These are phyloP conservation scores for Peniophora sp. DNA, from an alignment of 1,284 basidiomycete genomes.

Conservation along the genomic window DNA sequence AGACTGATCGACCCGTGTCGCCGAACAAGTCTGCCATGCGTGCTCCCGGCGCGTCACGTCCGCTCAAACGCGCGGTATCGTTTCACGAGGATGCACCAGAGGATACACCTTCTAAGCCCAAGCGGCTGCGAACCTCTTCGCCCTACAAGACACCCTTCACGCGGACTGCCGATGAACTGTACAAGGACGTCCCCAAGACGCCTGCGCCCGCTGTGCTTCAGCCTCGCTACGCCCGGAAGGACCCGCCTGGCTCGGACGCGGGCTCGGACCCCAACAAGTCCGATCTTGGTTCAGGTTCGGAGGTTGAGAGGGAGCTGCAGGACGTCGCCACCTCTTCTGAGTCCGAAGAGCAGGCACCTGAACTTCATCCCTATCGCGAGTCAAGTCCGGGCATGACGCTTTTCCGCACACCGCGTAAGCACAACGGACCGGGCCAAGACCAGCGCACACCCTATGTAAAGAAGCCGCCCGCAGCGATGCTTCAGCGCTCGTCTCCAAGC, in stretches of 20 bases:
- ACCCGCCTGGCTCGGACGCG: background rate
- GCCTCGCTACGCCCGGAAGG: background rate
- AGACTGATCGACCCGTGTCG: conserved; percentile 3
- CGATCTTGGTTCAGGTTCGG: background rate
- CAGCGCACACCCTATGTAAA: background rate
- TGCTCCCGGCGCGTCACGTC: background rate
- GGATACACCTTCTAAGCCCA: conserved; percentile 12
- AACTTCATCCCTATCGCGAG: background rate
- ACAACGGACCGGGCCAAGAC: background rate
- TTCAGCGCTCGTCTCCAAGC: background rate
- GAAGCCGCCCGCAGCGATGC: background rate
- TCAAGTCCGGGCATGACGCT: no score
- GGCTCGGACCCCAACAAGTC: background rate
- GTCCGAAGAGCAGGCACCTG: background rate
- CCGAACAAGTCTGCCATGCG: conserved; percentile 12
- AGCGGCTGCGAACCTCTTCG: conserved; percentile 1
- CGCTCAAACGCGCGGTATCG: conserved; percentile 10
- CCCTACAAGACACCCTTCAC: conserved; percentile 4
- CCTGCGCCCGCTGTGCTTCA: background rate
- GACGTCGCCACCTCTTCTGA: background rate
- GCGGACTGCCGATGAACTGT: conserved; percentile 1
- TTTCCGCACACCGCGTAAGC: no score
- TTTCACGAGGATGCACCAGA: conserved; percentile 2
- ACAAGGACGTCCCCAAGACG: conserved; percentile 6
- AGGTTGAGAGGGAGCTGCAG: background rate